Evolutionary conservation across 2,329 filamentous ascomycete genomes (phyloP).

Genomic region (Fusarium protoensiforme): DNA sequence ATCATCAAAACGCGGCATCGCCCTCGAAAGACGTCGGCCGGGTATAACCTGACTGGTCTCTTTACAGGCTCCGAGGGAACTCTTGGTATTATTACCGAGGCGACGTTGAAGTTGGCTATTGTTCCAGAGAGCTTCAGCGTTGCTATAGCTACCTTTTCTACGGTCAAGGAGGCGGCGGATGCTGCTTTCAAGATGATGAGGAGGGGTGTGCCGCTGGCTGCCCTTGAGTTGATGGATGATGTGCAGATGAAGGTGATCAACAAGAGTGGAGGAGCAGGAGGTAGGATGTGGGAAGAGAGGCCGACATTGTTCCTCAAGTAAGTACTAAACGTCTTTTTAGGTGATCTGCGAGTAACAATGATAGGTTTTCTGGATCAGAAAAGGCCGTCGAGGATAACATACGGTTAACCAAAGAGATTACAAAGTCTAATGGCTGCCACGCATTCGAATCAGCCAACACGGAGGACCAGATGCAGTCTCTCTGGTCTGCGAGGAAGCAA

Average conservation of each 20-base stretch:
- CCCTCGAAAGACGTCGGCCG: slow-evolving; percentile 76
- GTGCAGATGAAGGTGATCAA: slow-evolving; percentile 77
- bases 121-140: slow-evolving; percentile 73
- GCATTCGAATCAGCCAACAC: slow-evolving; percentile 76
- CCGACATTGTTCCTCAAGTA: slow-evolving; percentile 80
- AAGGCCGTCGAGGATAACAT: slow-evolving; percentile 69
- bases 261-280: slow-evolving; percentile 67
- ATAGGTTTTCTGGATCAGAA: slow-evolving; percentile 71
- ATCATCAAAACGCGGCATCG: slow-evolving; percentile 74
- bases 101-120: slow-evolving; percentile 74
- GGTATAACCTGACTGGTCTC: slow-evolving; percentile 76
- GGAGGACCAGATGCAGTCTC: slow-evolving; percentile 72
- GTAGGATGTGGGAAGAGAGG: slow-evolving; percentile 71
- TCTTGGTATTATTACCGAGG: slow-evolving; percentile 76
- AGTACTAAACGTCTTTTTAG: no score
- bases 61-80: slow-evolving; percentile 80
- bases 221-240: slow-evolving; percentile 72
- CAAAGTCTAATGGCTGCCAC: slow-evolving; percentile 60
- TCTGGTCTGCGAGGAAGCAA: slow-evolving; percentile 82
- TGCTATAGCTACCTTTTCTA: slow-evolving; percentile 70
- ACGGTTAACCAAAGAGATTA: slow-evolving; percentile 66
- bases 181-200: slow-evolving; percentile 73
- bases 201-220: slow-evolving; percentile 73
- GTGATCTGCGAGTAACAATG: not conserved
- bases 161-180: slow-evolving; percentile 69